Evolutionary conservation across 1,284 basidiomycete species (phyloP).

Genomic region (Salmacisia buchloeana): DNA sequence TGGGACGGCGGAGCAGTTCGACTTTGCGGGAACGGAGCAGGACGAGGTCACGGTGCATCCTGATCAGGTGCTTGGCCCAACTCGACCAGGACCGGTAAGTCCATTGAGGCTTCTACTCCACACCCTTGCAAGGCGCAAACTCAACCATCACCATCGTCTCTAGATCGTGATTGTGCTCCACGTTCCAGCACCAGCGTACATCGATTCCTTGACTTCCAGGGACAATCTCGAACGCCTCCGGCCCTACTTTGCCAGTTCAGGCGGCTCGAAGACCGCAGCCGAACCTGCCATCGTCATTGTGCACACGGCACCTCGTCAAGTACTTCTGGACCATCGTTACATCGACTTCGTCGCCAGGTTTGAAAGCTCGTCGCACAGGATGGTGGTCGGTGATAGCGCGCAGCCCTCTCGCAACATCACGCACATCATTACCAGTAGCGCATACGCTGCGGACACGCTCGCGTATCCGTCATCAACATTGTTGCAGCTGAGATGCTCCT

Average conservation of each 20-base stretch:
- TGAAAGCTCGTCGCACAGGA: conserved; percentile 42
- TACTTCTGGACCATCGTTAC: conserved; percentile 65
- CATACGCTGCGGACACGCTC: conserved; percentile 62
- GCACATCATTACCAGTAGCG: conserved; percentile 56
- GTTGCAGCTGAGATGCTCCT: conserved; percentile 66
- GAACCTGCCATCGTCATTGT: conserved; percentile 54
- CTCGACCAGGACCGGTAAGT: conserved; percentile 20
- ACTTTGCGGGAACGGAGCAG: neutral
- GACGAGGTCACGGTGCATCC: neutral
- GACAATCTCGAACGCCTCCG: neutral
- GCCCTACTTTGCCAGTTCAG: neutral
- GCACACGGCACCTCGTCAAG: conserved; percentile 29
- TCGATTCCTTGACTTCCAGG: neutral
- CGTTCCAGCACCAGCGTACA: neutral
- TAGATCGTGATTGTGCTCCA: neutral
- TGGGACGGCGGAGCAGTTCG: conserved; percentile 10
- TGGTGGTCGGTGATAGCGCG: too few relatives aligned
- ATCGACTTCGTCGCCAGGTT: conserved; percentile 67
- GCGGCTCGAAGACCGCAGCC: conserved; percentile 48
- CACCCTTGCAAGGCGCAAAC: neutral
- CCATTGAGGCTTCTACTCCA: conserved; percentile 13
- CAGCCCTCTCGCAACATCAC: conserved; percentile 52
- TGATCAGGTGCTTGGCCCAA: neutral
- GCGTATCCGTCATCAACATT: conserved; percentile 71
- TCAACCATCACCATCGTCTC: neutral